Evolutionary conservation across 2,329 filamentous ascomycete genomes (phyloP).

Genomic region (Fusarium austroafricanum): DNA sequence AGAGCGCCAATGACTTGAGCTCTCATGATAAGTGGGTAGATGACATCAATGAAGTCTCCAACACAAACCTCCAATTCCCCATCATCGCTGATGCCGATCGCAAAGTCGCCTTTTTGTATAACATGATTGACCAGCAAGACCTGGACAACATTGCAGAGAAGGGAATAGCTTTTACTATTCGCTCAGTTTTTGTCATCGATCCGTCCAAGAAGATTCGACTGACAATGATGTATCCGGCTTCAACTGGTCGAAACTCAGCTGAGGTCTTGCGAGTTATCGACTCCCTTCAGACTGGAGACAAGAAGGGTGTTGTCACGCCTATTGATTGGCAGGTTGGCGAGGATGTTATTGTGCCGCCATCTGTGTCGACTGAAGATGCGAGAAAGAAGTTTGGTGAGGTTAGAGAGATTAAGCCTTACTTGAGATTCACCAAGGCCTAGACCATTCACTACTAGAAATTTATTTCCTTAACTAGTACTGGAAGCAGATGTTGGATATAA

Average conservation of each 20-base stretch:
- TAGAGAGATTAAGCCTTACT: constrained; percentile 74
- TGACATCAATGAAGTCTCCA: constrained; percentile 17
- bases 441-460: no score
- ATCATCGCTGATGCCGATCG: constrained; percentile 22
- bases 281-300: constrained; percentile 83
- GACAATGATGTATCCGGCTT: constrained; percentile 91
- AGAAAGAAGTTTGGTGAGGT: constrained; percentile 86
- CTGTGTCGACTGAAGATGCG: constrained; percentile 83
- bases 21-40: constrained; percentile 21
- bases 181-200: constrained; percentile 93
- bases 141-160: constrained; percentile 82
- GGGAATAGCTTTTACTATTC: constrained; percentile 91
- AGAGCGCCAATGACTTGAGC: constrained; percentile 13
- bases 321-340: constrained; percentile 90
- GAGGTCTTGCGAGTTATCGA: constrained; percentile 82
- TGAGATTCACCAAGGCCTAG: constrained; percentile 69
- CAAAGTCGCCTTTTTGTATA: constrained; percentile 11
- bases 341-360: constrained; percentile 90
- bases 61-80: constrained; percentile 19
- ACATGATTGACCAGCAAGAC: constrained; percentile 77
- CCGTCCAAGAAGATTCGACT: constrained; percentile 91
- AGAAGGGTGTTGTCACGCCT: constrained; percentile 85
- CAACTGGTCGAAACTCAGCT: constrained; percentile 82
- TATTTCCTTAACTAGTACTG: no score
- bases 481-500: not conserved